phyloP scores from a whole-genome alignment of 352 stramenopile species.

The Globisporangium paddicum region DNA sequence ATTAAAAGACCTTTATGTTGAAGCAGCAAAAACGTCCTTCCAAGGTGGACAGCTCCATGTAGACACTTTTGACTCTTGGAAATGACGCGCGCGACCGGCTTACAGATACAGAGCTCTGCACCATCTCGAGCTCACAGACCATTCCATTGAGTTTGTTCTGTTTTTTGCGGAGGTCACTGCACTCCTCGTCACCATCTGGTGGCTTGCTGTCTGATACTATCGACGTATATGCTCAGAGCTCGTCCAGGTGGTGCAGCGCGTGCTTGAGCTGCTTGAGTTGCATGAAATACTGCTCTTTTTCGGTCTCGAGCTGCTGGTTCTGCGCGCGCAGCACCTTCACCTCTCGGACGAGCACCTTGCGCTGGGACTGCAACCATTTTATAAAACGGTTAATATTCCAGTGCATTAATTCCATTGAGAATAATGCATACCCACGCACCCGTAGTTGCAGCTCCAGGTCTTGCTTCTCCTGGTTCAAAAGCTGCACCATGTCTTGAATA shows the following conservation, averaged over 20 bases:
- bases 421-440: conserved; percentile 15
- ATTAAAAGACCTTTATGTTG: not conserved
- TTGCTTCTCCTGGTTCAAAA: conserved; percentile 71
- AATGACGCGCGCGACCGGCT: too few relatives aligned
- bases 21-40: not conserved
- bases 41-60: not conserved
- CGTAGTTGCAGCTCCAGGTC: conserved; percentile 66
- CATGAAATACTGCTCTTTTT: conserved; percentile 68
- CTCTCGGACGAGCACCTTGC: conserved; percentile 79
- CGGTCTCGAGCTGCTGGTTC: conserved; percentile 54
- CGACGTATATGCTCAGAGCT: conserved; percentile 19
- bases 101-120: not conserved
- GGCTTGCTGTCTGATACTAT: too few relatives aligned
- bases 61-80: not conserved
- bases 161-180: too few relatives aligned
- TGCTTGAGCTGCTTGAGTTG: conserved; percentile 77
- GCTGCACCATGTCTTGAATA: conserved; percentile 74
- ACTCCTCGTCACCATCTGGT: too few relatives aligned
- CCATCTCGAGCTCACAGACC: not conserved
- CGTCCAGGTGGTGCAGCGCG: conserved; percentile 66
- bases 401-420: too few relatives aligned
- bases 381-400: too few relatives aligned
- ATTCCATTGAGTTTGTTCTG: too few relatives aligned
- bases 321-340: conserved; percentile 67
- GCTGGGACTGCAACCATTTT: conserved; percentile 41